Evolutionary conservation across 73 alveolate species (phyloP), one percentile per base, ranked within the genome.

Genomic region (Uronychia binucleata): DNA sequence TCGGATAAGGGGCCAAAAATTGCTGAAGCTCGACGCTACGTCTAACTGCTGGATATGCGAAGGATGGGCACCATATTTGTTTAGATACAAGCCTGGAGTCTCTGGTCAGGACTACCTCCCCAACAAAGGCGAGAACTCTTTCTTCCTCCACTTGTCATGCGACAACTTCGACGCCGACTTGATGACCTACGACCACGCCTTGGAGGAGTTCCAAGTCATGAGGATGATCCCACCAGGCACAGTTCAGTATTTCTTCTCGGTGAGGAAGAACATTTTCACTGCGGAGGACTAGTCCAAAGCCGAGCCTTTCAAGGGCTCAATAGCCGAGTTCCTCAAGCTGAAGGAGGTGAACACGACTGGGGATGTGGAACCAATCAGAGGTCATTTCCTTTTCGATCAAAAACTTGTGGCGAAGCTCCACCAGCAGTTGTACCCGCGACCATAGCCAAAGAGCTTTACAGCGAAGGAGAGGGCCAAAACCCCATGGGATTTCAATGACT

Each of bases 41-140:
- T 85, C 95, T 8, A 93, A 95, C 78, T 95, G 99, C 80, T 95
- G 99, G 99, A 91, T 95, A n/a, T 95, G 99, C 82, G 99, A 95
- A 91, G 99, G 99, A 34, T 95, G 99, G 99, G 34, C 93, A 25
- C 94, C 90, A 88, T 77, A 33, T 1, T 78, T 57, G 59, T 82
- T 82, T 34, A 82, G 77, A 19, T 82, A 58, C 34, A 31, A 26
- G 34, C 89, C 89, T 11, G 74, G 89, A 33, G 77, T 28, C 33
- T 82, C 89, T 26, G 30, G 82, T 0, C 83, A 82, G n/a, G 82
- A 82, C 29, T 58, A 74, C 1, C 27, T 67, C 26, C 82, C 60
- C 33, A 57, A 82, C 31, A 57, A 74, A 46, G 19, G 67, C 19
- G 67, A 19, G 33, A 60, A 77, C 32, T 93, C 94, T 0, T 92